Base-by-base conservation (phyloP, 495 filamentous ascomycete genomes). In the Echria macrotheca region DNA sequence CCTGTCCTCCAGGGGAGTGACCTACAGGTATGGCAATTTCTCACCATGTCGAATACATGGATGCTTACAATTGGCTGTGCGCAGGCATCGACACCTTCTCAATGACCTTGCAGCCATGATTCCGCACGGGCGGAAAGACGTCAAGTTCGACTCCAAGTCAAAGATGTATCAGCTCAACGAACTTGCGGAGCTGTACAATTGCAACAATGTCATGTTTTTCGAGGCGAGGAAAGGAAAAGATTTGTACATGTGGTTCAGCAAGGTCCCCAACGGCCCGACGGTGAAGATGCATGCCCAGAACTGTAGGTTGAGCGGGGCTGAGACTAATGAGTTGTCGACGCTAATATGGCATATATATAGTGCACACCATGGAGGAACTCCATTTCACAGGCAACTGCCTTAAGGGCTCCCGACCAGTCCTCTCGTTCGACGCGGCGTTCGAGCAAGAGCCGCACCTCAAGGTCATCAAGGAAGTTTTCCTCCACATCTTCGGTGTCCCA, bases 171-270 rank as follows among this genome's bases (percentile, higher is more conserved):
- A 95, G 59, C 79, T 99, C 6, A 97, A 97, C 72, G 91, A 95
- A 65, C 82, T 97, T 12, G 93, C 93, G 31, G 91, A 99, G 56
- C 80, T 99, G 15, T 95, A 96, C 76, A 97, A 96, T 57, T 96
- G 91, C 81, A 99, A 99, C 71, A 93, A 96, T 67, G 83, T 97
- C 43, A 77, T 95, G 52, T 99, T 95, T 71, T 93, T 96, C 65
- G 93, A 98, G 71, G 93, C 90, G 45, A 75, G 89, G 52, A 98
- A 97, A 69, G 89, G 87, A 29, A 84, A 94, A 65, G 93, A 97
- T 75, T 70, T 94, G 26, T 98, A 96, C 65, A 76, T 91, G 36
- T 96, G 91, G 91, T 78, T 96, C 62, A 80, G 85, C 68, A 94
- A 94, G 61, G 84, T 89, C 2, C 93, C 93, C 7, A 99, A 99